Conservation (phyloP, 805 yeast genomes). For the Priceomyces melissophilus region DNA sequence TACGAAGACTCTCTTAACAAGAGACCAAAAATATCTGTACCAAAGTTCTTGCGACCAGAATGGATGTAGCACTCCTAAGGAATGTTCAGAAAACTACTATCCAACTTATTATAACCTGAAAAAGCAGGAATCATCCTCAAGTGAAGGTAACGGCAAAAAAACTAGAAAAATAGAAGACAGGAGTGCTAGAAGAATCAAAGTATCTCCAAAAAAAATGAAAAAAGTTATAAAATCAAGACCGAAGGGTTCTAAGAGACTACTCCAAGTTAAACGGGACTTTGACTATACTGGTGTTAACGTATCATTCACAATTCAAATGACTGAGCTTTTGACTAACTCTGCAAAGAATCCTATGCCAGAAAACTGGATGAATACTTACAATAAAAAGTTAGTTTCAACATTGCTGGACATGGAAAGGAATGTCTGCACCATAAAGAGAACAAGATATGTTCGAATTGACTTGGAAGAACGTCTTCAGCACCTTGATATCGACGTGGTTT, state of each 20-base stretch:
- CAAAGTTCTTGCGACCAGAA: too few relatives aligned
- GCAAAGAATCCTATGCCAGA: constrained; percentile 4
- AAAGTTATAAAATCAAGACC: constrained; percentile 6
- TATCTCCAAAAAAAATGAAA: not conserved
- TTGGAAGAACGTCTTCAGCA: not conserved
- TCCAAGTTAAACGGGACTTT: constrained; percentile 3
- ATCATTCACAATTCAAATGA: constrained; percentile 1
- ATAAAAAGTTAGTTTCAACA: constrained; percentile 1
- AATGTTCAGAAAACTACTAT: too few relatives aligned
- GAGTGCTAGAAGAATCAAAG: too few relatives aligned
- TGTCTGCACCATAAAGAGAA: constrained; percentile 3
- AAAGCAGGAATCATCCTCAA: too few relatives aligned
- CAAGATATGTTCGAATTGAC: constrained; percentile 4
- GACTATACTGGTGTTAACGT: constrained; percentile 2
- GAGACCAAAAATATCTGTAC: too few relatives aligned
- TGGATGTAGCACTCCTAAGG: too few relatives aligned
- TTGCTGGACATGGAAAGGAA: not conserved
- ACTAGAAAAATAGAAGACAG: too few relatives aligned
- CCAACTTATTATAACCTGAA: too few relatives aligned
- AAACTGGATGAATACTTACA: constrained; percentile 1
- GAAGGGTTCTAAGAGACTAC: constrained; percentile 6
- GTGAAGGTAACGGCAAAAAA: too few relatives aligned
- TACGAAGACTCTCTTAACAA: too few relatives aligned
- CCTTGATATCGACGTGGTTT: constrained; percentile 7
- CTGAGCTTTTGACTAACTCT: constrained; percentile 1